Evolutionary conservation across 345 rosid species (phyloP).

Genomic region (Dimocarpus longan): DNA sequence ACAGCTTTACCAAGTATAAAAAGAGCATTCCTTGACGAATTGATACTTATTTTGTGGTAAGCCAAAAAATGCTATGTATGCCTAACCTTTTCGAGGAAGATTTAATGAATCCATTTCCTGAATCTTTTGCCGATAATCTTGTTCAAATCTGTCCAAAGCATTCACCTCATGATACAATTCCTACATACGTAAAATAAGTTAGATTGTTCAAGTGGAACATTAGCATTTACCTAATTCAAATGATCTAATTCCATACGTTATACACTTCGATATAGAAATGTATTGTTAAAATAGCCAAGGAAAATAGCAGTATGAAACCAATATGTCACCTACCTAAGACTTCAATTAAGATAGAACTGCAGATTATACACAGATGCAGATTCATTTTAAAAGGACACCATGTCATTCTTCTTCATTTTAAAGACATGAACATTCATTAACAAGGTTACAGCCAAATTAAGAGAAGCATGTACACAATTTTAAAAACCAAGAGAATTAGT

Average conservation of each 20-base stretch:
- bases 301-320: background rate
- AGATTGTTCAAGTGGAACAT: slow-evolving; percentile 16
- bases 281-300: background rate
- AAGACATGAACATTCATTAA: background rate
- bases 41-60: background rate
- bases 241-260: slow-evolving; percentile 2
- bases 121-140: slow-evolving; percentile 53
- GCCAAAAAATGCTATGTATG: background rate
- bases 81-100: slow-evolving; percentile 65
- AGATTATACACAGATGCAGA: background rate
- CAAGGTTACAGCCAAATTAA: background rate
- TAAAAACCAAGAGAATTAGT: slow-evolving; percentile 3
- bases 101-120: slow-evolving; percentile 56
- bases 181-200: slow-evolving; percentile 37
- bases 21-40: background rate
- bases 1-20: background rate
- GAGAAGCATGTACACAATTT: background rate
- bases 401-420: background rate
- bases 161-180: slow-evolving; percentile 73
- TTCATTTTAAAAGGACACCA: background rate
- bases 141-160: slow-evolving; percentile 68
- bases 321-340: background rate
- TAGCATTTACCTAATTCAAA: background rate
- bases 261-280: background rate
- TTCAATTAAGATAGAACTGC: background rate